Evolutionary conservation across 805 yeast genomes (phyloP).

Genomic region (Lachancea fermentati): DNA sequence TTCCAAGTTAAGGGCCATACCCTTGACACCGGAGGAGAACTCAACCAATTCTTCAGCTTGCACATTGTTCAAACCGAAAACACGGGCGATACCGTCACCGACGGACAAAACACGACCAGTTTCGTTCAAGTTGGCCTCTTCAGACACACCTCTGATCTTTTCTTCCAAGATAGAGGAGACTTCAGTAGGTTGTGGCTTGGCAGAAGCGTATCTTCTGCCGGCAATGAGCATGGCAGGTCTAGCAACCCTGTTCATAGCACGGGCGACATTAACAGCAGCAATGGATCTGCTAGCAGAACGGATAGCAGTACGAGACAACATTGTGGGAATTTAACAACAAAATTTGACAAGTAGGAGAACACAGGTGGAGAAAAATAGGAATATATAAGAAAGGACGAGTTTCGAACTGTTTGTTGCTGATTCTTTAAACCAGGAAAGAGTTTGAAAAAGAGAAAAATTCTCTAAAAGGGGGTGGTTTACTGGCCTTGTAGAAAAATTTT

Average conservation of each 20-base stretch:
- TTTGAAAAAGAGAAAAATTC: neutral
- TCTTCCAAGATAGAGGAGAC: slow-evolving; percentile 98
- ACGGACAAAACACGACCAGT: slow-evolving; percentile 99
- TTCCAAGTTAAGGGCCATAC: slow-evolving; percentile 99
- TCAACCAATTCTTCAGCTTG: slow-evolving; percentile 99
- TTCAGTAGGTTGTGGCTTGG: slow-evolving; percentile 99
- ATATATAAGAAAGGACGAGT: slow-evolving; percentile 8
- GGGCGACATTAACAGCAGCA: slow-evolving; percentile 47
- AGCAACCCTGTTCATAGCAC: slow-evolving; percentile 43
- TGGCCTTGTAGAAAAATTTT: neutral
- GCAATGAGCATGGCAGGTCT: slow-evolving; percentile 64
- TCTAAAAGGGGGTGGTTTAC: slow-evolving; percentile 3
- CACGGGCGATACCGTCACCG: slow-evolving; percentile 99
- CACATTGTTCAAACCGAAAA: slow-evolving; percentile 97
- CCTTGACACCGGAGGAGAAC: slow-evolving; percentile 98
- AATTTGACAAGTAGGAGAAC: slow-evolving; percentile 1
- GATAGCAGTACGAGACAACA: slow-evolving; percentile 84
- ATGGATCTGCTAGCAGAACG: slow-evolving; percentile 82
- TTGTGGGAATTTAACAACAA: slow-evolving; percentile 28
- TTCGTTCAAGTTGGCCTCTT: slow-evolving; percentile 95
- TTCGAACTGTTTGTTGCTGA: slow-evolving; percentile 7
- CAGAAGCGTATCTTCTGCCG: slow-evolving; percentile 84
- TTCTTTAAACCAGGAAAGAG: neutral
- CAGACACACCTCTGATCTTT: slow-evolving; percentile 98
- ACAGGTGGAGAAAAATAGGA: slow-evolving; percentile 2